Base-by-base conservation (phyloP, 1,139 yeast genomes). In the Pichia sp. region DNA sequence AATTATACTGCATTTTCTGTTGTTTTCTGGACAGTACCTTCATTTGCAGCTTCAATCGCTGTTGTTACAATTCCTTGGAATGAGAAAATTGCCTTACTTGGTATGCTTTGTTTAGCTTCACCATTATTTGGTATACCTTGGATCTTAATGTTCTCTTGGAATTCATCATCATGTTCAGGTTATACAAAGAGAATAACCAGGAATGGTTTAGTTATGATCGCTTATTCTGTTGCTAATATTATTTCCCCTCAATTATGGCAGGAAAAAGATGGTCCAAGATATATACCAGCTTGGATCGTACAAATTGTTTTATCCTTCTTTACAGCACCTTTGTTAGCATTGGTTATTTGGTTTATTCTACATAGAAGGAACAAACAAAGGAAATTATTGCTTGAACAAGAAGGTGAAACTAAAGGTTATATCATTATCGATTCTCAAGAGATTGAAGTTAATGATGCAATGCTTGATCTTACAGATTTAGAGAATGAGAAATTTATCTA, bases 201-300 rank as follows among this genome's bases (percentile, higher is more conserved):
- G 46, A 62, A 63, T 44, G 67, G 66, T 7, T 54, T 67, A 53
- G 55, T 68, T 21, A 65, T 68, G 64, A 53, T 63, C 28, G 60
- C 60, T 32, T 69, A 64, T 41, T 59, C 67, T 40, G 46, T 68
- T 31, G 60, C 71, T 1, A 70, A 70, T 43, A 63, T 70, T 39
- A 65, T 70, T 18, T 65, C 72, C 1, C 74, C 75, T 5, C 74
- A 69, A 52, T 48, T 69, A 20, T 69, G 72, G 71, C 58, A 59
- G 48, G 62, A 44, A 10, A 54, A 48, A 15, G 70, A 67, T 40
- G 64, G 61, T 4, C 73, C 74, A 40, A 55, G 72, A 45, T 69
- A 65, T 44, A 43, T 57, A 35, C 68, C 69, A 2, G 77, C 79
- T 0, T 72, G 79, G 78, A 63, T 68, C 37, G 72, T 72, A n/a